Conservation (phyloP, 2,329 filamentous ascomycete genomes). For the Phialophora tarda region DNA sequence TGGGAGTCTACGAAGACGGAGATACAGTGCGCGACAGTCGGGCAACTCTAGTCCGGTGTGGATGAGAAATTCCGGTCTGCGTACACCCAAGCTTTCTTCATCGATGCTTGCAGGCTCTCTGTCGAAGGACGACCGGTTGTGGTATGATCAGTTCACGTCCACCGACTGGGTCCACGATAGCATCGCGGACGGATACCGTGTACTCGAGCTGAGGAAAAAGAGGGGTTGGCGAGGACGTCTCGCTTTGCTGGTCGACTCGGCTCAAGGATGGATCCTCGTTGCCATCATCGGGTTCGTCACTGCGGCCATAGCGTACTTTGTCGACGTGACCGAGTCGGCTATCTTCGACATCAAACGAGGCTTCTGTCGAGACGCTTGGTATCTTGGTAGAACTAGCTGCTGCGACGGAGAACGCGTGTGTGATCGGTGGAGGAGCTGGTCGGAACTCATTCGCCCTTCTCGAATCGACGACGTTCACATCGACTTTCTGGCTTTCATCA, state of each 20-base stretch:
- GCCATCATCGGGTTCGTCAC: constrained; percentile 87
- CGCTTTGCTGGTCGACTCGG: constrained; percentile 77
- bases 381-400: constrained; percentile 71
- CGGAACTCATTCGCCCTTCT: constrained; percentile 64
- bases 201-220: constrained; percentile 78
- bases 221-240: constrained; percentile 86
- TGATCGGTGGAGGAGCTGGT: constrained; percentile 68
- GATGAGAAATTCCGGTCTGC: constrained; percentile 33
- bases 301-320: constrained; percentile 82
- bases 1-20: constrained; percentile 33
- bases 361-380: constrained; percentile 76
- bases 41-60: constrained; percentile 32
- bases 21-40: constrained; percentile 26
- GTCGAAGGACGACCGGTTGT: constrained; percentile 82
- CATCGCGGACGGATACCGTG: constrained; percentile 89
- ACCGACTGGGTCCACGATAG: constrained; percentile 98
- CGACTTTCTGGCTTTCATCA: constrained; percentile 78
- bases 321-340: constrained; percentile 83
- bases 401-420: constrained; percentile 63
- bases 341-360: constrained; percentile 92
- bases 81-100: constrained; percentile 37
- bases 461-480: constrained; percentile 62
- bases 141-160: constrained; percentile 98
- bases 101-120: constrained; percentile 61
- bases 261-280: constrained; percentile 92